These are phyloP conservation scores for Tolypocladium paradoxum DNA, from an alignment of 2,329 filamentous ascomycete species.

Conservation along the genomic window DNA sequence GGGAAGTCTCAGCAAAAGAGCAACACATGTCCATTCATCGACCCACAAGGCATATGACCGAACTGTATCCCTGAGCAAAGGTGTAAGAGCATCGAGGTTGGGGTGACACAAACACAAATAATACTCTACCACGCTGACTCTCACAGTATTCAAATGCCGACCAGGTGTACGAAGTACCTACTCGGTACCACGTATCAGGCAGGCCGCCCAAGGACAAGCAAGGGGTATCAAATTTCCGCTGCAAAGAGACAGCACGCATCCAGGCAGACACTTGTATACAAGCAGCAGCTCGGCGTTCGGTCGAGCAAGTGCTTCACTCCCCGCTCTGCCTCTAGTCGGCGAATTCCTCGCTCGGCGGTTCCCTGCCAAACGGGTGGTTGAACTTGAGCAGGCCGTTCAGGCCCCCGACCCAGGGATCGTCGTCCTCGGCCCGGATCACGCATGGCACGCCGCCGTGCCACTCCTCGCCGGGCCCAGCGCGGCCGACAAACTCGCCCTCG, in stretches of 20 bases:
- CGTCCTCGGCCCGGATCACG: conserved; percentile 65
- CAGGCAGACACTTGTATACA: not conserved
- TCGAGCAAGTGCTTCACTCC: not conserved
- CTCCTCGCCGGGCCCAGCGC: conserved; percentile 27
- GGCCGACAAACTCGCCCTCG: conserved; percentile 69
- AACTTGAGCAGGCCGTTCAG: conserved; percentile 92
- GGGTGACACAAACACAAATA: not conserved
- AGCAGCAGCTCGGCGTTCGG: not conserved
- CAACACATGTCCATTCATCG: not conserved
- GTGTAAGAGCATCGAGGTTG: not conserved
- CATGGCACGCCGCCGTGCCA: conserved; percentile 81
- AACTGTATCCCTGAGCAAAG: not conserved
- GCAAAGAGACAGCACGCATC: not conserved
- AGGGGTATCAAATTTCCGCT: not conserved
- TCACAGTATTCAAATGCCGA: not conserved
- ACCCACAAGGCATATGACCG: not conserved
- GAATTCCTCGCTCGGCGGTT: conserved; percentile 18
- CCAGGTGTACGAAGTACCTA: not conserved
- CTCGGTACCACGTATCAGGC: not conserved
- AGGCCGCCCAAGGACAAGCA: not conserved
- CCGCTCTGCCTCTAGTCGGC: conserved; percentile 10
- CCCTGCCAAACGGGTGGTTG: conserved; percentile 81
- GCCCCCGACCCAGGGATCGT: conserved; percentile 95
- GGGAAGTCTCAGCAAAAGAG: not conserved
- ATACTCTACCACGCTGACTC: not conserved